phyloP scores from a whole-genome alignment of 2,329 filamentous ascomycete genomes.

The Colletotrichum horii region DNA sequence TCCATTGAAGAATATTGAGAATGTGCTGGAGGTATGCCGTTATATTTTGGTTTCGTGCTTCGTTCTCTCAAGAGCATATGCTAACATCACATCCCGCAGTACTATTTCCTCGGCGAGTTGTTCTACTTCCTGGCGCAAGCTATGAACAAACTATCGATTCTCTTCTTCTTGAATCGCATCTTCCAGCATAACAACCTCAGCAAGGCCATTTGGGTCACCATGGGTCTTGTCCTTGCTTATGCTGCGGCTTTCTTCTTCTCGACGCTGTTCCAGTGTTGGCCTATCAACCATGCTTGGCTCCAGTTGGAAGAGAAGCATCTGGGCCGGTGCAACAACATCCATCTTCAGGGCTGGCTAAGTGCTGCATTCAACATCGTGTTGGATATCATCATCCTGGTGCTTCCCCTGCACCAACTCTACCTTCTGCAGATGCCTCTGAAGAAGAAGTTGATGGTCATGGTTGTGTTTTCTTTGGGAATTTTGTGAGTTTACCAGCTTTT shows the following conservation, averaged over 20 bases:
- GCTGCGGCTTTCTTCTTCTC: not conserved
- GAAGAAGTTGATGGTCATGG: constrained; percentile 22
- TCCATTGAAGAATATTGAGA: constrained; percentile 26
- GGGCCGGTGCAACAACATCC: not conserved
- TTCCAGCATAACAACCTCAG: constrained; percentile 26
- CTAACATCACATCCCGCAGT: constrained; percentile 5
- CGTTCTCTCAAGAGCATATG: not conserved
- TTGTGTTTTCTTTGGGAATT: constrained; percentile 25
- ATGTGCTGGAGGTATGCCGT: constrained; percentile 23
- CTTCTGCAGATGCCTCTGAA: constrained; percentile 22
- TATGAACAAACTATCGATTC: constrained; percentile 34
- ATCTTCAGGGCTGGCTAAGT: not conserved
- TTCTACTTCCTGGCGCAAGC: constrained; percentile 35
- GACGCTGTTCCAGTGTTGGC: constrained; percentile 4
- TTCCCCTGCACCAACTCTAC: constrained; percentile 22
- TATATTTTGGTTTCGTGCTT: constrained; percentile 22
- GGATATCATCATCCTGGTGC: constrained; percentile 25
- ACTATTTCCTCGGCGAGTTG: constrained; percentile 31
- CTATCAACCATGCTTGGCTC: not conserved
- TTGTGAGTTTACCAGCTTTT: constrained; percentile 11
- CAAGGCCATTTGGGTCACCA: not conserved
- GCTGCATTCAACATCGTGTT: constrained; percentile 24
- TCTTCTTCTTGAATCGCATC: constrained; percentile 35
- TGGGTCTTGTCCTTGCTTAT: not conserved
- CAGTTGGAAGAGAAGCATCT: not conserved